phyloP scores from a whole-genome alignment of 495 filamentous ascomycete species.

The Neurospora africana region DNA sequence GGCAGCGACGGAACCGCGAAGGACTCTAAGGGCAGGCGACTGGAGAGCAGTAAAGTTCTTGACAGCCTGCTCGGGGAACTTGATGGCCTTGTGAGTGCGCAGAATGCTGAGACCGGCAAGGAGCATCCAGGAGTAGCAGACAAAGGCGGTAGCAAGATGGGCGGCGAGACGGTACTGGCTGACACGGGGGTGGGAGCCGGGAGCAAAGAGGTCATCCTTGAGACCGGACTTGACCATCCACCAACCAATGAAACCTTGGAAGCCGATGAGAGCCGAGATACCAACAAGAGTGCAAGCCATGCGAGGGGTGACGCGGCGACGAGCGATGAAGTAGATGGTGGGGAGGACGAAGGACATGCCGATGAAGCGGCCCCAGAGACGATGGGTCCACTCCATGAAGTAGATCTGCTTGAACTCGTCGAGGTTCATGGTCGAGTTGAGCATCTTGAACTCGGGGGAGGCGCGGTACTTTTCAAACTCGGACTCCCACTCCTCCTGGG shows the following conservation, averaged over 20 bases:
- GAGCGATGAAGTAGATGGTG: constrained; percentile 76
- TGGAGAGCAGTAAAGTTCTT: constrained; percentile 48
- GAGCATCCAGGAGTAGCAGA: constrained; percentile 87
- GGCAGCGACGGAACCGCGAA: constrained; percentile 63
- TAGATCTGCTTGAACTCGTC: constrained; percentile 96
- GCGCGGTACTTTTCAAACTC: constrained; percentile 86
- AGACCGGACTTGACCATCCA: constrained; percentile 98
- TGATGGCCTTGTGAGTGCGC: constrained; percentile 57
- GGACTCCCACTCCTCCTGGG: constrained; percentile 66
- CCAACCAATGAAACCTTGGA: constrained; percentile 94
- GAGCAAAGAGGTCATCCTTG: constrained; percentile 87
- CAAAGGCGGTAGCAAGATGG: constrained; percentile 81
- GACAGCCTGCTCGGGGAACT: constrained; percentile 46
- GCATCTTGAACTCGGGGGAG: constrained; percentile 79
- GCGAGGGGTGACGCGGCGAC: constrained; percentile 62
- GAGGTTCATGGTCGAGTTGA: constrained; percentile 86
- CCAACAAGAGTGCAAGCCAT: constrained; percentile 72
- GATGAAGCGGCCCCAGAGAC: constrained; percentile 89
- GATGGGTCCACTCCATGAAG: constrained; percentile 98
- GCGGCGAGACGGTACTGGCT: constrained; percentile 87
- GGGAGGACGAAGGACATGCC: constrained; percentile 84
- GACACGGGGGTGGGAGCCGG: constrained; percentile 81
- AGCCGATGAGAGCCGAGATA: constrained; percentile 81
- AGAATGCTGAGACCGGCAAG: constrained; percentile 82
- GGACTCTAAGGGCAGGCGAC: constrained; percentile 53